phyloP scores from a whole-genome alignment of 1,284 basidiomycete species.

The Cutaneotrichosporon cavernicola region DNA sequence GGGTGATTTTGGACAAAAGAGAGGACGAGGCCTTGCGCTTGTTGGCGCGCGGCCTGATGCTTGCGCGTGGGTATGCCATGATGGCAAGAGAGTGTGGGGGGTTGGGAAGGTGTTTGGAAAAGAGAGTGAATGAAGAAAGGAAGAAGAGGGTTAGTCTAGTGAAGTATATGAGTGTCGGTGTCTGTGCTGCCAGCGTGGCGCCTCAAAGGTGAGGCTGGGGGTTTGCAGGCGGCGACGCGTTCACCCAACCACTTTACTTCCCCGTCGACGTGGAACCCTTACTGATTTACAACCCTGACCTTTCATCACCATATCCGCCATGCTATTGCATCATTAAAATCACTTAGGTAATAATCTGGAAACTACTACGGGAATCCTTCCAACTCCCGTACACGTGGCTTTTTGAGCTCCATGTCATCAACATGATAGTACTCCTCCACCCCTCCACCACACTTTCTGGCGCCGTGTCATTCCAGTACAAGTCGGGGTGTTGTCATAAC shows the following conservation, averaged over 20 bases:
- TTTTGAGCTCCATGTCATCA: not conserved
- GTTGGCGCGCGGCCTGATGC: constrained; percentile 18
- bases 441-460: not conserved
- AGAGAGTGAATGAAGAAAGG: constrained; percentile 5
- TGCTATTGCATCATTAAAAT: no score
- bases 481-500: not conserved
- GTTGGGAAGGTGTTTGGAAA: constrained; percentile 2
- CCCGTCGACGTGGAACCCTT: constrained; percentile 13
- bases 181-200: constrained; percentile 12
- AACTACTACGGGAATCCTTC: no score
- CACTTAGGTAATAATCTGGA: no score
- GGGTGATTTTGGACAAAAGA: constrained; percentile 45
- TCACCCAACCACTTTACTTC: not conserved
- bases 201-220: not conserved
- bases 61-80: constrained; percentile 26
- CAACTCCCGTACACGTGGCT: not conserved
- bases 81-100: constrained; percentile 2
- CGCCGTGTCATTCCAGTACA: not conserved
- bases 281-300: not conserved
- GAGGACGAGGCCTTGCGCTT: constrained; percentile 22
- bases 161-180: not conserved
- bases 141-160: not conserved
- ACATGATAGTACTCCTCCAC: not conserved
- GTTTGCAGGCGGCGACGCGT: not conserved
- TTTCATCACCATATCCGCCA: no score